phyloP scores from a whole-genome alignment of 306 rosid species.

The Lathyrus oleraceus region DNA sequence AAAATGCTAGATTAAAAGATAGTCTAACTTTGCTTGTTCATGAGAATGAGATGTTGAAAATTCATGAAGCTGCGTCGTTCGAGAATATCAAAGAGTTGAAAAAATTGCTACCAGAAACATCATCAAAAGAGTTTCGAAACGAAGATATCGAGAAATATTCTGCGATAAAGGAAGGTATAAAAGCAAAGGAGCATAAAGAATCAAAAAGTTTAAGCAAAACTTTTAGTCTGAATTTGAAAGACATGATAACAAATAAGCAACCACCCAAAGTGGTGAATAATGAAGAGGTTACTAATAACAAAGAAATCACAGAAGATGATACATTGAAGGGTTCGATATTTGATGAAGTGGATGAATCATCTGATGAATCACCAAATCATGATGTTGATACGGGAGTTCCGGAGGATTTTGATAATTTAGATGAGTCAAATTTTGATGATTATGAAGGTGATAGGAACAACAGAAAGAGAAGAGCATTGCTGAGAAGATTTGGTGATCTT shows the following conservation, averaged over 20 bases:
- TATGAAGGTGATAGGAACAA: slow-evolving; percentile 53
- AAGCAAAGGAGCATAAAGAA: slow-evolving; percentile 38
- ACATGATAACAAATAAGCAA: slow-evolving; percentile 39
- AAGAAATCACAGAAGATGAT: slow-evolving; percentile 37
- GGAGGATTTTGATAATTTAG: slow-evolving; percentile 51
- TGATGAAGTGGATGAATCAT: slow-evolving; percentile 50
- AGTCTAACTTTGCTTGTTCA: slow-evolving; percentile 43
- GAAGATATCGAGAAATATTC: slow-evolving; percentile 44
- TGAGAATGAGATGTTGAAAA: slow-evolving; percentile 63
- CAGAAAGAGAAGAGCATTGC: slow-evolving; percentile 71
- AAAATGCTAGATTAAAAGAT: slow-evolving; percentile 67
- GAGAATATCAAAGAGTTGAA: slow-evolving; percentile 70
- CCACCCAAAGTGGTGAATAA: slow-evolving; percentile 30
- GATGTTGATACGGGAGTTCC: slow-evolving; percentile 44
- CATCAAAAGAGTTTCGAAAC: slow-evolving; percentile 36
- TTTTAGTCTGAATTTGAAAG: slow-evolving; percentile 47
- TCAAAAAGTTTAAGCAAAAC: slow-evolving; percentile 39
- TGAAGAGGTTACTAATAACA: slow-evolving; percentile 40
- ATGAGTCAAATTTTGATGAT: slow-evolving; percentile 53
- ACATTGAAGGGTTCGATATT: slow-evolving; percentile 61
- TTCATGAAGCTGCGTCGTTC: slow-evolving; percentile 61
- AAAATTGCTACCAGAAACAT: slow-evolving; percentile 56
- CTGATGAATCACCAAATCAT: slow-evolving; percentile 40
- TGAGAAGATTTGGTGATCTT: slow-evolving; percentile 83
- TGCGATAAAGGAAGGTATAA: slow-evolving; percentile 35